phyloP scores from a whole-genome alignment of 2,329 filamentous ascomycete species.

The Plenodomus lindquistii region DNA sequence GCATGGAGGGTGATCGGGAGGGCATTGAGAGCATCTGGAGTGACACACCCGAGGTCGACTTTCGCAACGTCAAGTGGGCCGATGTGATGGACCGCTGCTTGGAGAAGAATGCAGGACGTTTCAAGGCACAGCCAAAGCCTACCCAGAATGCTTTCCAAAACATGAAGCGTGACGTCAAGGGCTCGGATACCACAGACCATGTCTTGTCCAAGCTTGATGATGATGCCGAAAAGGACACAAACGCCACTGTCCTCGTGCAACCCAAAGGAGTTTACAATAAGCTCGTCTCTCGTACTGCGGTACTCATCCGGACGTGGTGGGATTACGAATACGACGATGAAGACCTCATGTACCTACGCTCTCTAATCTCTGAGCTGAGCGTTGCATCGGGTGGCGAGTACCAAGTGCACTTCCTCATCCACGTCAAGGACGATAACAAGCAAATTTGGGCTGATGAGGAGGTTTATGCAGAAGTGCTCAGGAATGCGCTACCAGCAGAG shows the following conservation, averaged over 20 bases:
- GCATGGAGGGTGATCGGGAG: slow-evolving; percentile 79
- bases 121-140: slow-evolving; percentile 50
- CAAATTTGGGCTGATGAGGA: slow-evolving; percentile 81
- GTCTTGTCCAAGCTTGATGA: neutral
- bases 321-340: slow-evolving; percentile 79
- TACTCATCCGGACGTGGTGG: slow-evolving; percentile 82
- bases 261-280: slow-evolving; percentile 38
- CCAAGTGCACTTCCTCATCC: slow-evolving; percentile 78
- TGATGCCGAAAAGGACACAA: slow-evolving; percentile 8
- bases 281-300: slow-evolving; percentile 65
- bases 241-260: slow-evolving; percentile 19
- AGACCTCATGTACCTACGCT: slow-evolving; percentile 79
- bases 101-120: slow-evolving; percentile 70
- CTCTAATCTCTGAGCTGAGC: slow-evolving; percentile 77
- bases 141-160: slow-evolving; percentile 46
- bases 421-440: slow-evolving; percentile 77
- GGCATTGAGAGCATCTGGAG: slow-evolving; percentile 81
- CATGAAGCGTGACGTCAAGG: slow-evolving; percentile 39
- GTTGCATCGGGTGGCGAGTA: slow-evolving; percentile 82
- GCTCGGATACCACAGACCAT: neutral
- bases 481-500: slow-evolving; percentile 52
- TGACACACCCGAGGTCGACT: slow-evolving; percentile 73
- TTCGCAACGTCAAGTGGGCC: slow-evolving; percentile 75
- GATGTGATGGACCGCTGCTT: slow-evolving; percentile 76
- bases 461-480: slow-evolving; percentile 69